A percentile compares a stretch with the other conserved stretches of the same genome.
Conservation (phyloP, 1,284 basidiomycete genomes). For the Apiotrichum siamense region DNA sequence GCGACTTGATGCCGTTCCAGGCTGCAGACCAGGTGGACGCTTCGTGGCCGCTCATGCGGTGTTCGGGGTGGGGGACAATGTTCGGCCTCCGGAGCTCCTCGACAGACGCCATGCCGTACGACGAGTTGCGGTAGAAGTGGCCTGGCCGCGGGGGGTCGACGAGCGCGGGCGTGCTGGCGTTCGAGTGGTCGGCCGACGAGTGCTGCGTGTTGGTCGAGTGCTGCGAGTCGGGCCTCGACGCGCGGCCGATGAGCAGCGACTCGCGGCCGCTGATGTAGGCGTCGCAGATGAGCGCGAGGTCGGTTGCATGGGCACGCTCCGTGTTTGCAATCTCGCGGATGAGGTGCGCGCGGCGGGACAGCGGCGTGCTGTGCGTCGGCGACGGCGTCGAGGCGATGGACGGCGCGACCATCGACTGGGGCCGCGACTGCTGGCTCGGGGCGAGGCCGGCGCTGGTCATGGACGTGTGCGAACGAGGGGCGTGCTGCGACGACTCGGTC, state of each 20-base stretch:
- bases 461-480: conserved; percentile 9
- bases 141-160: conserved; percentile 1
- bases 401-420: conserved; percentile 13
- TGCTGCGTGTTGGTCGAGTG: conserved; percentile 13
- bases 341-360: conserved; percentile 72
- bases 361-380: conserved; percentile 14
- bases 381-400: conserved; percentile 8
- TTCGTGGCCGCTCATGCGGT: conserved; percentile 11
- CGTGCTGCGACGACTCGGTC: not conserved
- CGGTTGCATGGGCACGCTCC: conserved; percentile 79
- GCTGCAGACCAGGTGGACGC: not conserved
- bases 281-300: conserved; percentile 75
- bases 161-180: conserved; percentile 1
- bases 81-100: conserved; percentile 1
- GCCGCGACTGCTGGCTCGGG: not conserved
- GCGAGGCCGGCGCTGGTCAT: not conserved
- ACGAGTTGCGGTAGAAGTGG: conserved; percentile 11
- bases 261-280: conserved; percentile 60
- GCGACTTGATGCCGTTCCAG: conserved; percentile 14
- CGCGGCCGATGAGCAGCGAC: not conserved
- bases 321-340: conserved; percentile 75
- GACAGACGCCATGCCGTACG: conserved; percentile 9
- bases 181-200: conserved; percentile 5
- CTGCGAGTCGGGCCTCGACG: conserved; percentile 27
- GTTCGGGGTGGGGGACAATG: not conserved